A percentile compares a stretch with the other conserved stretches of the same genome.
phyloP scores from a whole-genome alignment of 1,139 yeast species.

The Pichia cactophila region DNA sequence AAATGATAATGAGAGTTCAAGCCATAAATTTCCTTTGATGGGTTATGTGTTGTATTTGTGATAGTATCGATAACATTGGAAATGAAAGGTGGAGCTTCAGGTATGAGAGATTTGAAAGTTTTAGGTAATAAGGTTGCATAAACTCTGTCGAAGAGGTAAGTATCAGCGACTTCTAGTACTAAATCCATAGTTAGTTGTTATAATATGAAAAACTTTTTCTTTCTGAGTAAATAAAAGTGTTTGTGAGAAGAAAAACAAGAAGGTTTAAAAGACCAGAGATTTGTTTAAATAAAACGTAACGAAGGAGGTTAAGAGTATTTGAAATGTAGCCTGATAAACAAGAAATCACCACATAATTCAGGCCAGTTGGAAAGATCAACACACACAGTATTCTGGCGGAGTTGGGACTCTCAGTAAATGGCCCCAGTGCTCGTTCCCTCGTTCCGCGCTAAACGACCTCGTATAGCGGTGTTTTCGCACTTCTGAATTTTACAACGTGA shows the following conservation, averaged over 20 bases:
- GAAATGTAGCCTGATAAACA: not conserved
- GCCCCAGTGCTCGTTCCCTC: not conserved
- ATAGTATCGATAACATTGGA: conserved; percentile 23
- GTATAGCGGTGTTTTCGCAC: not conserved
- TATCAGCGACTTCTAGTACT: conserved; percentile 72
- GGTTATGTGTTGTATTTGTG: conserved; percentile 19
- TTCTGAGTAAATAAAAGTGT: not conserved
- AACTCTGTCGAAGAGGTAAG: conserved; percentile 59
- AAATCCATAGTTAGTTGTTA: conserved; percentile 57
- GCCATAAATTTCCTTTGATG: conserved; percentile 35
- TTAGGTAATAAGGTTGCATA: conserved; percentile 60
- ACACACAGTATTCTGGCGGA: not conserved
- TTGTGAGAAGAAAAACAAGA: not conserved
- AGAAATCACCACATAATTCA: not conserved
- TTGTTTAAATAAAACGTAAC: no score
- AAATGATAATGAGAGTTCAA: conserved; percentile 35
- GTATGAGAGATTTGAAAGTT: conserved; percentile 32
- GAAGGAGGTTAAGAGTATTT: not conserved
- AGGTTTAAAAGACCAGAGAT: not conserved
- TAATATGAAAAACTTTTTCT: not conserved
- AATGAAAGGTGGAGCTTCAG: conserved; percentile 28
- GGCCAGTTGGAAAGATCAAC: not conserved
- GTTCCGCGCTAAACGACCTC: not conserved
- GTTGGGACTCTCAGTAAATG: not conserved
- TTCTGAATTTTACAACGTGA: no score